Evolutionary conservation across 495 filamentous ascomycete genomes (phyloP), one percentile per base, ranked within the genome.

Genomic region (Daldinia grandis): DNA sequence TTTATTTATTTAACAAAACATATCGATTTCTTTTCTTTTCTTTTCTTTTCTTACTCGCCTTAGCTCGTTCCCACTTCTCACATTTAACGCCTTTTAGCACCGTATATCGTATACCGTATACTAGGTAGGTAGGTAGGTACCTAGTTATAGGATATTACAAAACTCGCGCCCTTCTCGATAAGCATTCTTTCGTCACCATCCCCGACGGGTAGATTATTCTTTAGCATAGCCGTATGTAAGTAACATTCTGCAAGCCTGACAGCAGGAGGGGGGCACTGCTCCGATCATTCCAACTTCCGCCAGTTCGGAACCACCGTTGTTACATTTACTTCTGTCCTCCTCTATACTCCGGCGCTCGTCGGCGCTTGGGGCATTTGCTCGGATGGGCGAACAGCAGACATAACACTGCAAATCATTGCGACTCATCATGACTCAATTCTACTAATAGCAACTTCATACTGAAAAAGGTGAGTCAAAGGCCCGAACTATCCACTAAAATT

Each of bases 191-290:
- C 38, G 38, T 40, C 44, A 25, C 12, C 19, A 21, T 50, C 49
- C 49, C 49, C 27, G 27, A 53, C 49, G 27, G 49, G 14, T 28
- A 53, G 49, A 27, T 40, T 19, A 0, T 19, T 25, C 30, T 66
- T 62, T 37, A 38, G 44, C 68, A 66, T 62, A 66, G 62, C 68
- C 68, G 66, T 66, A 66, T 51, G 62, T 71, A 62, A 66, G 62
- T 66, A 42, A 47, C 24, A 24, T 55, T 61, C 58, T 66, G 63
- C 63, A 63, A 28, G 68, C 35, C 35, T 71, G 68, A 71, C 68
- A 27, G 58, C 68, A 71, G 62, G 17, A 27, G 35, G 27, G 35
- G 27, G 63, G 68, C 68, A 55, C 19, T 70, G 67, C 67, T 59
- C 56, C 50, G 19, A 58, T 17, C 25, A 58, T 68, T 21, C 44